Base-by-base conservation (phyloP, 2,329 filamentous ascomycete species). In the Drechslerella dactyloides region DNA sequence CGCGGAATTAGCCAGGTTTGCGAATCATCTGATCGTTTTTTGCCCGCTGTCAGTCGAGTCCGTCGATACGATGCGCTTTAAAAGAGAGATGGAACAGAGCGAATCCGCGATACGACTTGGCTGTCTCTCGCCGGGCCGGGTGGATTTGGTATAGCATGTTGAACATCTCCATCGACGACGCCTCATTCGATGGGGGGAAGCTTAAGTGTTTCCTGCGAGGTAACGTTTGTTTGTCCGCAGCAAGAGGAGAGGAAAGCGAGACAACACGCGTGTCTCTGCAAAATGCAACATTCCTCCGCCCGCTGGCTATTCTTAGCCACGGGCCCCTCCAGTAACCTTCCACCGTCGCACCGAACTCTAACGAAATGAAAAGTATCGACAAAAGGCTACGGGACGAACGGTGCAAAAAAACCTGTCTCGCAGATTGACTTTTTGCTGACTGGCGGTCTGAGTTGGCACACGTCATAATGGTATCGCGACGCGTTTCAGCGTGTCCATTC, bases 281-380 rank as follows among this genome's bases (percentile, higher is more conserved):
- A 72, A 72, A 72, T 72, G 55, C 68, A 72, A 72, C 68, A 65
- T 52, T 30, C 48, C 30, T 23, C 27, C 27, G 13, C 13, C 37
- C 37, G 15, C 37, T 5, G n/a, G 1, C 68, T 72, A 72, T 65
- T 65, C 60, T 65, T 72, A 72, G 68, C 44, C 19, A n/a, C 21
- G 42, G 15, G 24, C 19, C 23, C 27, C 44, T 30, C n/a, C 33
- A 62, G 27, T 17, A 50, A 40, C 42, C 52, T 42, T 54, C 46
- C 50, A 70, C 46, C 37, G 68, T 72, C 51, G 68, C 68, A 72
- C 68, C 51, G 65, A 72, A 72, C 30, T 37, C 59, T 59, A 70
- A 70, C 61, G 50, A 48, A 55, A 27, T 13, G 44, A 59, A 19
- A 30, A 53, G 52, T 37, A 44, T 37, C 35, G 40, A 42, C 21